phyloP scores from a whole-genome alignment of 345 rosid species.

The Boechera retrofracta region DNA sequence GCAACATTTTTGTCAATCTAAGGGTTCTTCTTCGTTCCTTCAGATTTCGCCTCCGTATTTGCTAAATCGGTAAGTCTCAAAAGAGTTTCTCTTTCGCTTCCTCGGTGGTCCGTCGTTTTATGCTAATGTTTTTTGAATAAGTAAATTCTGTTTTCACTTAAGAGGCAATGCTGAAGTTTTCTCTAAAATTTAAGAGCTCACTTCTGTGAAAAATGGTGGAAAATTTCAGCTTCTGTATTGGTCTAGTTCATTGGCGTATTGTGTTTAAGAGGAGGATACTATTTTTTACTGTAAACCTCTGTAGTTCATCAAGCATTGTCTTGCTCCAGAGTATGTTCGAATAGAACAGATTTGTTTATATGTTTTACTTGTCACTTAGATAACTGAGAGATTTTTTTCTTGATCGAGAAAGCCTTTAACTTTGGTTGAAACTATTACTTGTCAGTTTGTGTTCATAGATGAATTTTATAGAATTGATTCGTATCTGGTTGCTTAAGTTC shows the following conservation, averaged over 20 bases:
- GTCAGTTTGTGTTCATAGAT: background rate
- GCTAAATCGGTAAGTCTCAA: slow-evolving; percentile 30
- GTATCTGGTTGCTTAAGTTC: background rate
- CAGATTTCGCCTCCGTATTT: slow-evolving; percentile 17
- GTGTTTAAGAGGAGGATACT: background rate
- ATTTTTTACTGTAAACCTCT: background rate
- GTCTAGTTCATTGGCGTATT: background rate
- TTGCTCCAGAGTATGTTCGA: background rate
- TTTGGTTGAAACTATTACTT: background rate
- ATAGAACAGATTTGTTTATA: background rate
- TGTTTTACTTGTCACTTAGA: background rate
- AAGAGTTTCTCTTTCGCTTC: background rate
- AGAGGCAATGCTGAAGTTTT: background rate
- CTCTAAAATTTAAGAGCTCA: background rate
- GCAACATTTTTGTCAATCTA: slow-evolving; percentile 29
- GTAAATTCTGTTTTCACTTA: background rate
- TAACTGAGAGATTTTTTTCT: background rate
- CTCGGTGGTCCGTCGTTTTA: background rate
- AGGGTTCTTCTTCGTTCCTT: slow-evolving; percentile 34
- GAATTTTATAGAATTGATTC: background rate
- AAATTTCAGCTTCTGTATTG: slow-evolving; percentile 1
- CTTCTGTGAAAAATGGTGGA: background rate
- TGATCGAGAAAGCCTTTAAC: background rate
- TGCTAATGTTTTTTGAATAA: too few species aligned
- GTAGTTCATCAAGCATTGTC: slow-evolving; percentile 3